Conservation (phyloP, 208 protist genomes). For the Acanthamoeba castellanii region DNA sequence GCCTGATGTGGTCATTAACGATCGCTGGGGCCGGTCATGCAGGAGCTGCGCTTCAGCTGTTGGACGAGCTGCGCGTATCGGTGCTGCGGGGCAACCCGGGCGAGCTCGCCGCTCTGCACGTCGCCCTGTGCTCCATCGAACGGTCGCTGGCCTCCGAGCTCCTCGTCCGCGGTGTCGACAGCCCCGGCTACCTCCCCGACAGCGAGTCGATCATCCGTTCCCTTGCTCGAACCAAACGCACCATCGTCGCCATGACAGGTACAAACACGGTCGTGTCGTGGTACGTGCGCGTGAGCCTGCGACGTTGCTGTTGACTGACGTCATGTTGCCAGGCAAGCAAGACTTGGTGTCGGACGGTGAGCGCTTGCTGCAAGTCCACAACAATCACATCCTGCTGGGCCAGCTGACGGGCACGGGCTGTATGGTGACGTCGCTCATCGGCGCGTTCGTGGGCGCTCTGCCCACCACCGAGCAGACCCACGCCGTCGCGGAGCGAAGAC, state of each 20-base stretch:
- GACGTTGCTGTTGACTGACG: not conserved
- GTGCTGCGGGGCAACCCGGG: constrained; percentile 11
- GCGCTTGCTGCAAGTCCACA: constrained; percentile 14
- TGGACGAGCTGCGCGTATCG: not conserved
- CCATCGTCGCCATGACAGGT: constrained; percentile 39
- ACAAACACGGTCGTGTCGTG: not conserved
- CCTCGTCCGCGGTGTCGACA: constrained; percentile 20
- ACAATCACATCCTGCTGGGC: constrained; percentile 29
- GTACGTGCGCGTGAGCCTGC: not conserved
- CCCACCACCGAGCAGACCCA: not conserved
- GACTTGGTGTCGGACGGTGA: constrained; percentile 23
- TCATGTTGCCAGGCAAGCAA: not conserved
- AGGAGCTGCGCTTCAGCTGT: not conserved
- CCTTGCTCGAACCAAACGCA: not conserved
- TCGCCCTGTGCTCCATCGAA: not conserved
- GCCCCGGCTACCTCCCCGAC: not conserved
- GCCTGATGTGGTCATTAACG: no score
- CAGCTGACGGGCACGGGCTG: constrained; percentile 46
- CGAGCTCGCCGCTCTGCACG: constrained; percentile 4
- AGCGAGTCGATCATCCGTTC: not conserved
- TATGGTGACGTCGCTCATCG: constrained; percentile 43
- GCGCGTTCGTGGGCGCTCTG: constrained; percentile 11
- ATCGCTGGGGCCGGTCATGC: not conserved
- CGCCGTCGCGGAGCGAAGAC: not conserved
- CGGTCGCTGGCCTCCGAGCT: not conserved